phyloP scores from a whole-genome alignment of 441 rosid genomes.

The Capsella rubella region DNA sequence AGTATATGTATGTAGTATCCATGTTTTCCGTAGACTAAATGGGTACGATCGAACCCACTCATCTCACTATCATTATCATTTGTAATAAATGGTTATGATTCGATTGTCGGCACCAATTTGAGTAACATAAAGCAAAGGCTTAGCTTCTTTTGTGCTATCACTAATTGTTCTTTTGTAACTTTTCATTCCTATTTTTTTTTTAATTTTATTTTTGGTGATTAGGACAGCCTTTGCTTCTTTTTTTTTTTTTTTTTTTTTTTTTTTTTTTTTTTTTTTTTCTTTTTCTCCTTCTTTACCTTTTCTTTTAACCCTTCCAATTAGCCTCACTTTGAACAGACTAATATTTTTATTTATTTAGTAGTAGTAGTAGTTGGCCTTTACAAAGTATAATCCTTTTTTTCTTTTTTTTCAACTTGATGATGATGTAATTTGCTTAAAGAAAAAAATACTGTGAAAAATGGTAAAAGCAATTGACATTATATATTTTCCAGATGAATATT shows the following conservation, averaged over 20 bases:
- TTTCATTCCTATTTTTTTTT: constrained; percentile 20
- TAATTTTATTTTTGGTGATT: constrained; percentile 26
- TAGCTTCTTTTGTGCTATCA: constrained; percentile 31
- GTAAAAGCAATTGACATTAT: background rate
- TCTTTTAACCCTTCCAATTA: background rate
- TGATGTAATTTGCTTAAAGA: background rate
- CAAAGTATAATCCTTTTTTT: too few relatives aligned
- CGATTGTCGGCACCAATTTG: constrained; percentile 43
- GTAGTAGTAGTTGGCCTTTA: too few relatives aligned
- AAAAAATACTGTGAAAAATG: background rate
- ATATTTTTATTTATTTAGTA: background rate
- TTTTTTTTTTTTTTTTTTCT: background rate
- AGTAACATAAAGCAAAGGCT: constrained; percentile 27
- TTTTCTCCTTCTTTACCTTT: constrained; percentile 14
- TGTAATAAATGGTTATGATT: constrained; percentile 43
- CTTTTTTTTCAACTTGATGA: background rate
- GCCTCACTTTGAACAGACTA: background rate
- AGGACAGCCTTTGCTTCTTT: constrained; percentile 29
- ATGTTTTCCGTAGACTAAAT: constrained; percentile 41
- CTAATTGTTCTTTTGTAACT: constrained; percentile 33
- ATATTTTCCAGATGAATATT: background rate
- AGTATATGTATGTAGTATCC: constrained; percentile 14
- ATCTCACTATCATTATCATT: constrained; percentile 35
- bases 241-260: background rate
- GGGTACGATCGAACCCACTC: constrained; percentile 47